Evolutionary conservation across 2,329 filamentous ascomycete genomes (phyloP), one percentile per base, ranked within the genome.

Genomic region (Diaporthe ampelina): DNA sequence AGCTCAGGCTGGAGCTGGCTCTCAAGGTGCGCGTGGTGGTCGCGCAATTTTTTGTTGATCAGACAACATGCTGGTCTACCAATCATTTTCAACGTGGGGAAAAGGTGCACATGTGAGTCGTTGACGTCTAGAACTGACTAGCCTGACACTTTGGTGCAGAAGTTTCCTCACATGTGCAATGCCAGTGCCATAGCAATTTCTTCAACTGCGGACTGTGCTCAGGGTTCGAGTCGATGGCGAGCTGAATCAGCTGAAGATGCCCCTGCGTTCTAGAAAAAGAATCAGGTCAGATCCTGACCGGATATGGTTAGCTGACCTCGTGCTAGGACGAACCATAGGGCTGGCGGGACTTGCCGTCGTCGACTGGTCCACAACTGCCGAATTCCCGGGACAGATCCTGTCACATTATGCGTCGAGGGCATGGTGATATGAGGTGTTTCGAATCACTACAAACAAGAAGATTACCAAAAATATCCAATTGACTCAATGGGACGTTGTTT

Each of bases 241-340:
- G 45, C 45, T 67, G 63, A 52, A 10, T 17, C 13, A 6, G n/a
- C 7, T 48, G 24, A 52, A 54, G 37, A 21, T 26, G 63, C 24
- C 32, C 48, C 1, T 52, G 63, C 63, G 11, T 54, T 52, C 63
- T 67, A 52, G 63, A 52, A 67, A 52, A 67, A 19, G 29, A 52
- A 67, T n/a, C 32, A 52, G 21, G 9, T 13, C 21, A 67, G 13
- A 15, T 9, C 15, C 24, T 37, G 17, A 4, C 45, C 45, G 32
- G 24, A 37, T 26, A 19, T 10, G 45, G 29, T 7, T 17, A 52
- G 4, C 32, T 32, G 37, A 7, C 29, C 5, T 21, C 1, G 21
- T n/a, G 15, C 45, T 50, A 52, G 45, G 50, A 67, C n/a, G 45
- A 50, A 67, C 45, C 45, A 15, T 67, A 67, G 63, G 63, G 63